Evolutionary conservation across 2,329 filamentous ascomycete species (phyloP).

Genomic region (Microcera coccophila): DNA sequence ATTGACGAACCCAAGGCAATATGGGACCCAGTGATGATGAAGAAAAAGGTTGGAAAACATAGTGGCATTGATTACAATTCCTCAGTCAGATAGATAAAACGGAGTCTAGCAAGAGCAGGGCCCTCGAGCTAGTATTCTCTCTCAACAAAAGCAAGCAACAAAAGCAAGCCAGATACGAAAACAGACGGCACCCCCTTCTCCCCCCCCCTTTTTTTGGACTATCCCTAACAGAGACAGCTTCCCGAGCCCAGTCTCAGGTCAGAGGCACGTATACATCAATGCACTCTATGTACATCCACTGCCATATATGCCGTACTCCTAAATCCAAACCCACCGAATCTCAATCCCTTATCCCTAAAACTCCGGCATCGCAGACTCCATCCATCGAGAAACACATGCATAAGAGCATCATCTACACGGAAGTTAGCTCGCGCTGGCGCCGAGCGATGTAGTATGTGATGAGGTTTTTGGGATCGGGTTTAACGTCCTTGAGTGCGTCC

Average conservation of each 20-base stretch:
- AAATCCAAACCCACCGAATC: conserved; percentile 5
- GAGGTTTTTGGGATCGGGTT: conserved; percentile 70
- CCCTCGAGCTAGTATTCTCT: too few species aligned
- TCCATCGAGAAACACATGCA: not conserved
- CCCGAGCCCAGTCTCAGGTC: not conserved
- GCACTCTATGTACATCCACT: not conserved
- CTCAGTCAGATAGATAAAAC: too few species aligned
- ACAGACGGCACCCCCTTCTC: too few species aligned
- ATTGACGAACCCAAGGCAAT: too few species aligned
- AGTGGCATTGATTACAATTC: too few species aligned
- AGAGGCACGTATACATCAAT: not conserved
- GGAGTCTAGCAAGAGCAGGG: too few species aligned
- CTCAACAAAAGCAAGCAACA: too few species aligned
- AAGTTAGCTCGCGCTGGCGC: conserved; percentile 53
- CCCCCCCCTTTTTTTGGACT: too few species aligned
- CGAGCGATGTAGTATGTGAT: conserved; percentile 80
- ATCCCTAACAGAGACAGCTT: not conserved
- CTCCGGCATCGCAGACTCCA: conserved; percentile 22
- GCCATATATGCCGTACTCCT: not conserved
- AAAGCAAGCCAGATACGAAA: too few species aligned
- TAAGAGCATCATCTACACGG: conserved; percentile 1
- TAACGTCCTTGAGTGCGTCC: conserved; percentile 59
- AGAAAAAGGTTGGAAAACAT: too few species aligned
- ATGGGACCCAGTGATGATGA: too few species aligned
- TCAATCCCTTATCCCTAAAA: conserved; percentile 12